phyloP scores from a whole-genome alignment of 768 basidiomycete species.

The Hydnum rufescens region DNA sequence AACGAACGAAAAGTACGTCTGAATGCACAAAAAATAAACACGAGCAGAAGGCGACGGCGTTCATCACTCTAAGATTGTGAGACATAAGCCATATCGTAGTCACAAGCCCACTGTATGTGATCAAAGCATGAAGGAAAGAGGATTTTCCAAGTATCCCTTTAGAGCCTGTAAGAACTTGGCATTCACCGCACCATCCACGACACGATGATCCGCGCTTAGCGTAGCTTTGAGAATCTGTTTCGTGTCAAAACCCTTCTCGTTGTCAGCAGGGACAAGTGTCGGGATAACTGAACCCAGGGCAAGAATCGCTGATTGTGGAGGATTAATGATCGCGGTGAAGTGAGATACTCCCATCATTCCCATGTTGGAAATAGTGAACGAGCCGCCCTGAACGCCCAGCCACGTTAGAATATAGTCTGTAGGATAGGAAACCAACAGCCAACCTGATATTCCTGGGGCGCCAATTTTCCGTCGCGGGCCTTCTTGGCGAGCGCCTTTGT shows the following conservation, averaged over 20 bases:
- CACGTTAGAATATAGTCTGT: background rate
- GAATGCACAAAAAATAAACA: too few relatives aligned
- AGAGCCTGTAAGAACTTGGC: slow-evolving; percentile 86
- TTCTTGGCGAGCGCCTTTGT: slow-evolving; percentile 85
- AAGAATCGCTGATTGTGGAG: slow-evolving; percentile 93
- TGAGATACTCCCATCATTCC: slow-evolving; percentile 93
- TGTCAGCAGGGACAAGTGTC: slow-evolving; percentile 70
- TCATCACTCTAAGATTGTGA: too few relatives aligned
- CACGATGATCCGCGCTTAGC: slow-evolving; percentile 84
- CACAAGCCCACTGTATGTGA: too few relatives aligned
- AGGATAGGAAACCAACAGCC: slow-evolving; percentile 6
- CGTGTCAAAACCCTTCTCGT: slow-evolving; percentile 90
- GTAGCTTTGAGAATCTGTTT: slow-evolving; percentile 89
- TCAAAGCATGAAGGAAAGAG: slow-evolving; percentile 90
- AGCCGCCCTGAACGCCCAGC: slow-evolving; percentile 47
- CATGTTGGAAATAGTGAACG: slow-evolving; percentile 97
- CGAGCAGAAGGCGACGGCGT: too few relatives aligned
- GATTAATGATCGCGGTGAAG: slow-evolving; percentile 99
- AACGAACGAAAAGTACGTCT: too few relatives aligned
- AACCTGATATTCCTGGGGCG: slow-evolving; percentile 92
- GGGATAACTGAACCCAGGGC: slow-evolving; percentile 78
- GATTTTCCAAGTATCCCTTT: slow-evolving; percentile 93
- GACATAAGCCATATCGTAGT: too few relatives aligned
- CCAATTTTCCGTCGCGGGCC: slow-evolving; percentile 89
- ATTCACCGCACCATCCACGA: slow-evolving; percentile 89